These are phyloP conservation scores for Diaporthe capsici DNA, from an alignment of 2,329 filamentous ascomycete species.

Conservation along the genomic window DNA sequence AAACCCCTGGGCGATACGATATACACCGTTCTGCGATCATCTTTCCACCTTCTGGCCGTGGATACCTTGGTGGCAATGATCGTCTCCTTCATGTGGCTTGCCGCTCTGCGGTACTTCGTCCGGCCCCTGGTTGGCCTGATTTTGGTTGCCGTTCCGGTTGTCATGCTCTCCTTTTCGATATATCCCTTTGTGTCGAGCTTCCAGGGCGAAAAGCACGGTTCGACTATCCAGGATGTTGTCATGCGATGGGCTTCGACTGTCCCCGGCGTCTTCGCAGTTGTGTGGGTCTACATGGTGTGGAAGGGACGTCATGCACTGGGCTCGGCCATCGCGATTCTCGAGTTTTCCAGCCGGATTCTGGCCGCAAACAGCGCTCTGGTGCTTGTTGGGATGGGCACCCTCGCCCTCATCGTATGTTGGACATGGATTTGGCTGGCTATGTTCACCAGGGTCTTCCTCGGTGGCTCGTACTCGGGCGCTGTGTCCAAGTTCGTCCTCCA, in stretches of 20 bases:
- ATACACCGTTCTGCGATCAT: constrained; percentile 88
- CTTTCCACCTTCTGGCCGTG: constrained; percentile 89
- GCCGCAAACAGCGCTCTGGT: constrained; percentile 87
- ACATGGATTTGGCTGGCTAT: constrained; percentile 97
- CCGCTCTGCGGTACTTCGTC: constrained; percentile 88
- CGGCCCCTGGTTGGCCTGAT: constrained; percentile 86
- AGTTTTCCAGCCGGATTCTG: constrained; percentile 91
- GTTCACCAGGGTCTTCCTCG: constrained; percentile 95
- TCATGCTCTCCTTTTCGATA: constrained; percentile 89
- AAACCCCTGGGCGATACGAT: constrained; percentile 90
- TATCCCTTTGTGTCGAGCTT: constrained; percentile 94
- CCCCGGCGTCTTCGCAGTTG: constrained; percentile 78
- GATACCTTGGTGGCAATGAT: constrained; percentile 93
- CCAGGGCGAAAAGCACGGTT: constrained; percentile 80
- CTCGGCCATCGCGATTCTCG: constrained; percentile 88
- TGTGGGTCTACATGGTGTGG: constrained; percentile 89
- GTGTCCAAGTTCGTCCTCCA: constrained; percentile 83
- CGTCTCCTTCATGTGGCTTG: constrained; percentile 92
- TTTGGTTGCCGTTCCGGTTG: constrained; percentile 85
- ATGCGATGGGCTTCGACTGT: constrained; percentile 91
- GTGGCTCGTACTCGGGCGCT: constrained; percentile 81
- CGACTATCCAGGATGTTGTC: constrained; percentile 84
- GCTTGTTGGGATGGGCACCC: constrained; percentile 83
- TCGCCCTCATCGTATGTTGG: constrained; percentile 84
- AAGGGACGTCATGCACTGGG: constrained; percentile 85